A percentile compares a stretch with the other conserved stretches of the same genome.
phyloP scores from a whole-genome alignment of 228 moss, liverwort and hornwort genomes.

The Sphagnum magellanicum region DNA sequence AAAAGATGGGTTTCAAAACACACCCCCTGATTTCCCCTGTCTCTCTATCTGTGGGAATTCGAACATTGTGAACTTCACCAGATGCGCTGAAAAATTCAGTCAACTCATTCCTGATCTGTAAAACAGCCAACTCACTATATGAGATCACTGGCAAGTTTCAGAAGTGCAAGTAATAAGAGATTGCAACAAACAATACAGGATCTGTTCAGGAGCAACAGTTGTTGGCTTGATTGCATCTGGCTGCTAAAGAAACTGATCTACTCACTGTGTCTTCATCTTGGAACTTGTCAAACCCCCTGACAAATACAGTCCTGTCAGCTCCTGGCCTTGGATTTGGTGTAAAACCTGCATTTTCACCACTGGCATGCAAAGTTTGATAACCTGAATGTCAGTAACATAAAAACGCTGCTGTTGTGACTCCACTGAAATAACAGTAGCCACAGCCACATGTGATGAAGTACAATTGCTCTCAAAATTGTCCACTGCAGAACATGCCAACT shows the following conservation, averaged over 20 bases:
- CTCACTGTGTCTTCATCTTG: slow-evolving; percentile 82
- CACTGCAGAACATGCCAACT: background rate
- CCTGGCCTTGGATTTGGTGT: slow-evolving; percentile 50
- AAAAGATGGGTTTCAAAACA: background rate
- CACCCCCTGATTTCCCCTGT: slow-evolving; percentile 90
- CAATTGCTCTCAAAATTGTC: background rate
- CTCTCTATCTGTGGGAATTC: slow-evolving; percentile 89
- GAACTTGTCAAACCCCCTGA: slow-evolving; percentile 80
- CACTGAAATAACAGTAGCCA: too few relatives aligned
- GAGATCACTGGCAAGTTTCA: too few relatives aligned
- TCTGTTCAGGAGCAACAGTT: too few relatives aligned
- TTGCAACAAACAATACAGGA: too few relatives aligned
- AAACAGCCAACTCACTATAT: too few relatives aligned
- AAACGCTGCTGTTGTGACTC: background rate
- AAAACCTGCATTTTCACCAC: background rate
- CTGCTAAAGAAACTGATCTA: too few relatives aligned
- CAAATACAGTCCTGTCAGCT: slow-evolving; percentile 63
- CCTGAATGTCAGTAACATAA: slow-evolving; percentile 40
- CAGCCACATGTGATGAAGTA: too few relatives aligned
- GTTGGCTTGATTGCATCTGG: too few relatives aligned
- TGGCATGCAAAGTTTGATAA: background rate
- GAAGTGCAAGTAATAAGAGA: too few relatives aligned
- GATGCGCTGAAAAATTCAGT: slow-evolving; percentile 67
- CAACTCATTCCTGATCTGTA: slow-evolving; percentile 71
- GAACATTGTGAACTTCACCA: slow-evolving; percentile 55